These are phyloP conservation scores for Oenanthe javanica DNA, from an alignment of 140 eudicot species.

Conservation along the genomic window DNA sequence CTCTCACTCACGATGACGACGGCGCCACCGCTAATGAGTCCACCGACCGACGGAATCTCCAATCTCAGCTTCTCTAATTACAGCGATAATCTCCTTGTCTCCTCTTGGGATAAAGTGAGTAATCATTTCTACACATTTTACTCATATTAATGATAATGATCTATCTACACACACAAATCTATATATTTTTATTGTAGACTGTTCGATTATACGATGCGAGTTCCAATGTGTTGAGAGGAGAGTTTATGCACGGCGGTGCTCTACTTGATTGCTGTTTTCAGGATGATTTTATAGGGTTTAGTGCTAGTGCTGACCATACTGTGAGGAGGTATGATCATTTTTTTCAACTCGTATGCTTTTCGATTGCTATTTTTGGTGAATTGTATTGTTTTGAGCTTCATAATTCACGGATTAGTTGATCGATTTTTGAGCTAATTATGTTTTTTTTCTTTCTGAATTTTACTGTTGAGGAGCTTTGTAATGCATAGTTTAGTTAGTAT, in stretches of 20 bases:
- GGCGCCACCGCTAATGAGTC: constrained; percentile 47
- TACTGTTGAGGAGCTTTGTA: not conserved
- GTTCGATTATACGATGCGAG: constrained; percentile 91
- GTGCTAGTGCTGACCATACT: constrained; percentile 70
- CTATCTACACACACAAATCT: not conserved
- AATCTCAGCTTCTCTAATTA: constrained; percentile 85
- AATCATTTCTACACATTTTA: not conserved
- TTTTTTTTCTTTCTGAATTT: not conserved
- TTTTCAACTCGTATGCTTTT: not conserved
- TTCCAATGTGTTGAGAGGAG: constrained; percentile 73
- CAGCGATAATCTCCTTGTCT: constrained; percentile 86
- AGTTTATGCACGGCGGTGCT: constrained; percentile 87
- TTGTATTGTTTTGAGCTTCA: not conserved
- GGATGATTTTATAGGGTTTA: constrained; percentile 86
- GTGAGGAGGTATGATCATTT: constrained; percentile 53
- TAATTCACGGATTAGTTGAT: not conserved
- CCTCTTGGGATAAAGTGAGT: constrained; percentile 93
- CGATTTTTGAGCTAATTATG: not conserved
- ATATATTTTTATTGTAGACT: constrained; percentile 32
- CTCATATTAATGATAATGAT: not conserved
- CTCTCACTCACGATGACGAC: constrained; percentile 38
- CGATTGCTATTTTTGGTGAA: not conserved
- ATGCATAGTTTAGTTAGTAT: not conserved
- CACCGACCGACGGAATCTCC: constrained; percentile 87
- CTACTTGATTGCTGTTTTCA: constrained; percentile 96